phyloP scores from a whole-genome alignment of 2,329 filamentous ascomycete species.

The Sclerotiophoma versabilis region DNA sequence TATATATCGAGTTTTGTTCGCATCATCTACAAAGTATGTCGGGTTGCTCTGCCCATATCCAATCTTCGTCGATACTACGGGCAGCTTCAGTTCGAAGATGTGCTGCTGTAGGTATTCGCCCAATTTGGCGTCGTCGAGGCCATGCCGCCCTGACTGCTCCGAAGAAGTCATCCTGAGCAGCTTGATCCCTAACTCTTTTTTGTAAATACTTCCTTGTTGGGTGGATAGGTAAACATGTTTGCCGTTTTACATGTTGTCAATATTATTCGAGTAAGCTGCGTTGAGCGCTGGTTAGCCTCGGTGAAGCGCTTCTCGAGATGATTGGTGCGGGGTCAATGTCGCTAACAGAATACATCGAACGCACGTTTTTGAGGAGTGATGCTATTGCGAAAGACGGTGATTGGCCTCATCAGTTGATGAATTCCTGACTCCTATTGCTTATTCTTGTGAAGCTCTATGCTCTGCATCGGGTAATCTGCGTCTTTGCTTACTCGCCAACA shows the following conservation, averaged over 20 bases:
- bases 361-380: background rate
- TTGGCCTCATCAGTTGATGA: too few relatives aligned
- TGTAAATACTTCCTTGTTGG: background rate
- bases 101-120: conserved; percentile 39
- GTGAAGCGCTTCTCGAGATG: conserved; percentile 2
- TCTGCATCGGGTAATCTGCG: background rate
- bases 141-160: conserved; percentile 33
- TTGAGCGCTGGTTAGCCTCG: conserved; percentile 21
- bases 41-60: conserved; percentile 97
- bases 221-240: background rate
- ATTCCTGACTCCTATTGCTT: too few relatives aligned
- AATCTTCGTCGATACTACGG: conserved; percentile 66
- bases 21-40: conserved; percentile 84
- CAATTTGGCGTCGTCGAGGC: conserved; percentile 40
- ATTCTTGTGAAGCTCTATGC: background rate
- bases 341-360: background rate
- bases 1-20: conserved; percentile 73
- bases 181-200: background rate
- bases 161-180: background rate
- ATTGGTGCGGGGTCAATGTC: conserved; percentile 18
- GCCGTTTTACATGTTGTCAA: background rate
- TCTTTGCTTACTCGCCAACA: conserved; percentile 33
- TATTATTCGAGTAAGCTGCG: conserved; percentile 17
- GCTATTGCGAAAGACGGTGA: background rate
- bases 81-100: conserved; percentile 34